Evolutionary conservation across 2,329 filamentous ascomycete species (phyloP), one percentile per base, ranked within the genome.

Genomic region (Bertia moriformis): DNA sequence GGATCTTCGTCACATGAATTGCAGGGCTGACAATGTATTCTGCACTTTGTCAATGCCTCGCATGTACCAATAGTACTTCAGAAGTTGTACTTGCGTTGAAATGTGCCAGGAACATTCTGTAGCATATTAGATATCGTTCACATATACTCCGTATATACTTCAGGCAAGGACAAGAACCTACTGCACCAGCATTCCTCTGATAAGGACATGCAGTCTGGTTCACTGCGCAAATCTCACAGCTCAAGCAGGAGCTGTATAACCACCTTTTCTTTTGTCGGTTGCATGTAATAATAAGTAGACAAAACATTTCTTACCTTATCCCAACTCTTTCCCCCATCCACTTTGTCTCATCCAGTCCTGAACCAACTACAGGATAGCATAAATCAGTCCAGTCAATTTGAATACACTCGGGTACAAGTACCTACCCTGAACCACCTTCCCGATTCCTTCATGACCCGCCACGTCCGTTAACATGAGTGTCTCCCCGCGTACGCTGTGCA

Each of bases 121-220:
- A 13, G 10, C 24, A 29, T 10, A 29, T 29, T 29, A 29, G 24
- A 10, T 29, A 29, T 29, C 10, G 10, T 29, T n/a, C n/a, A n/a
- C n/a, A n/a, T n/a, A n/a, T n/a, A n/a, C n/a, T n/a, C n/a, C n/a
- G n/a, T n/a, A n/a, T n/a, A n/a, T n/a, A n/a, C n/a, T 17, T 15
- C 10, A 14, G 32, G 7, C 32, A 15, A 14, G 32, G 32, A 7
- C 10, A 15, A 35, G 17, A 10, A 35, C 32, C 10, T 35, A 35
- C 32, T 15, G 32, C 32, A 15, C 57, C 56, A 3, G 57, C 53
- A 40, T 59, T 60, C 38, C 51, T 54, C 44, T 59, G 57, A 36
- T 51, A 49, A 0, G 56, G 57, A 45, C 57, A 60, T 13, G 54
- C 54, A 1, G 55, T 60, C 42, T 57, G 51, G 24, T 59, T 57